phyloP scores from a whole-genome alignment of 192 early-diverging fungal species.

The Rhizophagus sp. region DNA sequence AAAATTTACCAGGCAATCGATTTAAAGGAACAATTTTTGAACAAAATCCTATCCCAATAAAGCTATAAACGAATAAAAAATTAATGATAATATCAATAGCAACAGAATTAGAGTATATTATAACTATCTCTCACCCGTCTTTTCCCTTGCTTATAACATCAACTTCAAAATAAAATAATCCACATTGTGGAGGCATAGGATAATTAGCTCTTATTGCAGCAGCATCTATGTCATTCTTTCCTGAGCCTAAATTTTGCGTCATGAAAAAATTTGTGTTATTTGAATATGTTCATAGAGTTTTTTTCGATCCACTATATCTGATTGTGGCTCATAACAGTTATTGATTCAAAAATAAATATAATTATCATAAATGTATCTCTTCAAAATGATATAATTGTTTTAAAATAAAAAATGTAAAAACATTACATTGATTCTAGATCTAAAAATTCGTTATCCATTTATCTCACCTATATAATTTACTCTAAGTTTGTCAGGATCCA shows the following conservation, averaged over 20 bases:
- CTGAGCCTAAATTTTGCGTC: constrained; percentile 48
- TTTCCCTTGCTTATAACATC: constrained; percentile 81
- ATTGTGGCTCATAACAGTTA: not conserved
- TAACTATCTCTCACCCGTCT: constrained; percentile 60
- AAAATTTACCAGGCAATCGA: constrained; percentile 77
- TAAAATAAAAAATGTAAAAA: not conserved
- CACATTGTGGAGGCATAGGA: constrained; percentile 82
- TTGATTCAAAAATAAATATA: not conserved
- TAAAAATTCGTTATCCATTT: not conserved
- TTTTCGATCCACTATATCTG: too few relatives aligned
- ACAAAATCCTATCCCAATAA: constrained; percentile 90
- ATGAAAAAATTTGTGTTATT: not conserved
- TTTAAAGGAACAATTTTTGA: constrained; percentile 50
- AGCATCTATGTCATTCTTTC: constrained; percentile 76
- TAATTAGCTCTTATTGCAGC: constrained; percentile 78
- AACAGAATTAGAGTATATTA: not conserved
- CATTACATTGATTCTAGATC: not conserved
- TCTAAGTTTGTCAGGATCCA: constrained; percentile 41
- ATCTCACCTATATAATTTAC: constrained; percentile 56
- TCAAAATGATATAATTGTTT: not conserved
- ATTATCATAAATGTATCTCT: not conserved
- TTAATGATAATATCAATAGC: not conserved
- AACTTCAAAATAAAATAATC: constrained; percentile 93
- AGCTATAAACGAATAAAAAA: constrained; percentile 26
- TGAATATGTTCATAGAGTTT: not conserved